Evolutionary conservation across 2,329 filamentous ascomycete species (phyloP), one percentile per base, ranked within the genome.

Genomic region (Tricladium varicosporioides): DNA sequence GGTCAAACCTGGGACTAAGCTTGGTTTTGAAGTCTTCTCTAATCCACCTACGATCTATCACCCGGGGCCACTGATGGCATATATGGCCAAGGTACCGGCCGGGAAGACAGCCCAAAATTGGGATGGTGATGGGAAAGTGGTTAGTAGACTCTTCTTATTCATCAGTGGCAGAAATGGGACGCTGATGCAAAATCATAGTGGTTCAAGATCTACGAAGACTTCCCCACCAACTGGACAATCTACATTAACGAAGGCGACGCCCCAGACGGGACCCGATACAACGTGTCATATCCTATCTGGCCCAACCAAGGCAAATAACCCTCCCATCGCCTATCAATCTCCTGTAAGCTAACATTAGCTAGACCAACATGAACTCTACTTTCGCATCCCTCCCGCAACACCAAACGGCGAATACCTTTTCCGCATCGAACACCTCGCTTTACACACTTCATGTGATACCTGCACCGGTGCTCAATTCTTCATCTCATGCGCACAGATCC

Each of bases 1-100:
- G 7, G 51, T 57, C 13, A 48, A 40, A n/a, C 51, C 55, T 14
- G 55, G 55, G 8, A n/a, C 22, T 1, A 36, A 10, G 2, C 42
- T 57, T 16, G 43, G 51, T 3, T 57, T 54, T 22, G 22, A 22
- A 14, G 50, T 47, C 32, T n/a, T 33, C 69, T 70, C 54, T 5
- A 42, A 53, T 18, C 36, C 10, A 10, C 11, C 69, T 63, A 71
- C 72, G 78, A 78, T 73, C 72, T 72, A 70, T 71, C 63, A 57
- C 15, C 49, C 45, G 36, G 48, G 51, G 7, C 61, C 65, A 11
- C 56, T 67, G 42, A 60, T 57, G n/a, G 60, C 65, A 40, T 70
- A 70, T 54, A 60, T 70, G 60, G 67, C 66, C 18, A 69, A 69
- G 49, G 65, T 65, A 1, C 64, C 65, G 31, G 59, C 53, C 18